Conservation (phyloP, 768 basidiomycete genomes). For the Leucocoprinus birnbaumii region DNA sequence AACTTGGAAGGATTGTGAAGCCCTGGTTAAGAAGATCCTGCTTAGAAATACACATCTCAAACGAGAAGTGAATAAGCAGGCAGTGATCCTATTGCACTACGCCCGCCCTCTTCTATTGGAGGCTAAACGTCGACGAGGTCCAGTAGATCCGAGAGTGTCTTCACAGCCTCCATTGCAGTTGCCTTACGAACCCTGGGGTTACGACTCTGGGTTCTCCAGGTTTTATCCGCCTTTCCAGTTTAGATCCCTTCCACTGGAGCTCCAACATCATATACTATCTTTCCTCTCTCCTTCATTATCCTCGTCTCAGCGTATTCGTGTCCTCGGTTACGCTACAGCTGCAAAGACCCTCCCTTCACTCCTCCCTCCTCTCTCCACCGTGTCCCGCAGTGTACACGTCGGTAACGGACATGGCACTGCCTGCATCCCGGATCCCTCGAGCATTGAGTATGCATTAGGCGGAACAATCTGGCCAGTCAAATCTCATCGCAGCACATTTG, state of each 20-base stretch:
- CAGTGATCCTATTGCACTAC: conserved; percentile 47
- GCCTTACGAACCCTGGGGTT: too few relatives aligned
- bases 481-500: background rate
- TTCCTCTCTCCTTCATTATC: conserved; percentile 59
- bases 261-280: conserved; percentile 55
- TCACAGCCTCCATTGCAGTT: too few relatives aligned
- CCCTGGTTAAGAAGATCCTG: conserved; percentile 29
- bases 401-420: background rate
- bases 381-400: background rate
- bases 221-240: conserved; percentile 27
- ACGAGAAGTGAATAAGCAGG: conserved; percentile 37
- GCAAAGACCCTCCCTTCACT: conserved; percentile 16
- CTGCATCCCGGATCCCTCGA: conserved; percentile 11
- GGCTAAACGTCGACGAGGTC: conserved; percentile 11
- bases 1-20: conserved; percentile 34
- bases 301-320: conserved; percentile 47
- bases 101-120: conserved; percentile 50
- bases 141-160: background rate
- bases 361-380: conserved; percentile 6
- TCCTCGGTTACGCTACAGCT: conserved; percentile 44
- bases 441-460: background rate
- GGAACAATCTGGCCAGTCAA: conserved; percentile 10
- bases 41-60: conserved; percentile 42
- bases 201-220: too few relatives aligned
- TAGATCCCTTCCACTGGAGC: conserved; percentile 47